Evolutionary conservation across 2,329 filamentous ascomycete genomes (phyloP), one percentile per base, ranked within the genome.

Genomic region (Sporothrix mexicana): DNA sequence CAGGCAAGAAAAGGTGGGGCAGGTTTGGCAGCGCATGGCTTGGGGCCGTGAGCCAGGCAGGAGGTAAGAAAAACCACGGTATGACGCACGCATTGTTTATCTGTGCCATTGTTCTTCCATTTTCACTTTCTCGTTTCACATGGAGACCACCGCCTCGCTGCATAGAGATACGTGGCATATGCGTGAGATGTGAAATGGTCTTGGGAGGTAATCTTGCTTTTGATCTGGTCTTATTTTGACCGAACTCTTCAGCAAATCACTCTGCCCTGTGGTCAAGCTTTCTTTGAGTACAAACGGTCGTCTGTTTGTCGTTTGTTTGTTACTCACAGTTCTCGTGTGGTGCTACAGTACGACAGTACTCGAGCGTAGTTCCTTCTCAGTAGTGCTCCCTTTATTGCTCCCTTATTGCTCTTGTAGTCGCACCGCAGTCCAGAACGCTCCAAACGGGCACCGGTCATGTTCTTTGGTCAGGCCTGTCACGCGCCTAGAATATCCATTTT

Each of bases 1-100:
- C 59, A 36, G 55, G 36, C 25, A n/a, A 41, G 30, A 36, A 36
- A 47, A 66, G n/a, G 61, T 23, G 59, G 59, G n/a, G 61, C 47
- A 41, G n/a, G 41, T 15, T 25, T 13, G 55, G 55, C 55, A 59
- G 23, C 55, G 30, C 55, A 30, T 12, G 23, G 23, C 55, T 17
- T 57, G 55, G 20, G 23, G 57, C 57, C 57, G 36, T 43, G 41
- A 47, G 61, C 61, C 61, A 41, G 61, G 61, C 59, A 64, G 36
- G 59, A 45, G 59, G 59, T 45, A 23, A 23, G 30, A 36, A 36
- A 3, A 36, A 36, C 30, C 30, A 36, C 30, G 7, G 30, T 64
- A 64, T 64, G 59, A 64, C 59, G 59, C 59, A 64, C 45, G 41
- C 59, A n/a, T 64, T 36, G 4, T 23, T 64, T 64, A 17, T 51